Evolutionary conservation across 257 asterid genomes (phyloP).

Genomic region (Cynanchum wilfordii): DNA sequence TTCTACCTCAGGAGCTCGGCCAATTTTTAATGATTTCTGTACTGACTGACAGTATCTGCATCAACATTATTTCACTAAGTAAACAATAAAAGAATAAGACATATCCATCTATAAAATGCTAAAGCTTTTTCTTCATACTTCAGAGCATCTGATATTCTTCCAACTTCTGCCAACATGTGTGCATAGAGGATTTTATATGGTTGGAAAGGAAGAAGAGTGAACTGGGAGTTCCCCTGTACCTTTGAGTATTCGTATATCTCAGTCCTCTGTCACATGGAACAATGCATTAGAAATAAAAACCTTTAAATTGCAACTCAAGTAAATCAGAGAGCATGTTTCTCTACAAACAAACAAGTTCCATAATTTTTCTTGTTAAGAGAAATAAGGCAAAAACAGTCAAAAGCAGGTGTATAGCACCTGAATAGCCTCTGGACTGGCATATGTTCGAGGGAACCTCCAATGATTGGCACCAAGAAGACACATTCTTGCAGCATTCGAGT

Average conservation of each 20-base stretch:
- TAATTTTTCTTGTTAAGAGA: not conserved
- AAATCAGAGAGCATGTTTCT: not conserved
- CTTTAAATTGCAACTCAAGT: not conserved
- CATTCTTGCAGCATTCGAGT: slow-evolving; percentile 81
- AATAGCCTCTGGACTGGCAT: slow-evolving; percentile 94
- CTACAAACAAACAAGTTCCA: slow-evolving; percentile 2
- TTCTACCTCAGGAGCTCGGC: slow-evolving; percentile 81
- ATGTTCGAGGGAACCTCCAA: slow-evolving; percentile 83
- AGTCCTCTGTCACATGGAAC: slow-evolving; percentile 63
- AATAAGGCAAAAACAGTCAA: slow-evolving; percentile 8
- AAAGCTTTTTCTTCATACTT: slow-evolving; percentile 44
- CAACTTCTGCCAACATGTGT: slow-evolving; percentile 93
- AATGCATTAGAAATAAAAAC: slow-evolving; percentile 12
- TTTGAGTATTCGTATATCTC: slow-evolving; percentile 90
- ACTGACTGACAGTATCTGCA: slow-evolving; percentile 94
- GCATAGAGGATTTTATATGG: slow-evolving; percentile 94
- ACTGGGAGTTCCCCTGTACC: slow-evolving; percentile 93
- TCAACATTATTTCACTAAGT: slow-evolving; percentile 10
- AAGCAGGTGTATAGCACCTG: slow-evolving; percentile 53
- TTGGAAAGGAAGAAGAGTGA: slow-evolving; percentile 82
- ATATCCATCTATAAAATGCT: not conserved
- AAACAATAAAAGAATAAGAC: not conserved
- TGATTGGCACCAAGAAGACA: slow-evolving; percentile 98
- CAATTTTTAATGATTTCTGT: slow-evolving; percentile 69
- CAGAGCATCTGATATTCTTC: slow-evolving; percentile 80